Percentiles rank a stretch among this genome's conserved stretches.
Conservation (phyloP, 306 rosid species). For the Vicia faba region DNA sequence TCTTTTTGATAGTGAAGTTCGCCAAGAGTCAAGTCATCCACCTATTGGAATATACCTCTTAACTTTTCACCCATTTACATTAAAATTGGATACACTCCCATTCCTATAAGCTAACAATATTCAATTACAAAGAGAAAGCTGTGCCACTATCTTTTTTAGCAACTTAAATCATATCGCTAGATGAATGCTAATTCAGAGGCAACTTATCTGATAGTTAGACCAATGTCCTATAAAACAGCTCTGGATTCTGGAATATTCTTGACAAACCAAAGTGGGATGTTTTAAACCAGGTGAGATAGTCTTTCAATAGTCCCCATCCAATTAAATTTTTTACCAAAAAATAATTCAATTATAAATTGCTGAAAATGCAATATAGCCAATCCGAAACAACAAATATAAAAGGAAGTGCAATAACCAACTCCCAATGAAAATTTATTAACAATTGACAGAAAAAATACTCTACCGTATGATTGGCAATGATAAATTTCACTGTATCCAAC, state of each 20-base stretch:
- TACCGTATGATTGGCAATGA: constrained; percentile 95
- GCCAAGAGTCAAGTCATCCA: not conserved
- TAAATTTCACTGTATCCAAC: constrained; percentile 90
- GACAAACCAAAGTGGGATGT: not conserved
- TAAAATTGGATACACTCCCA: not conserved
- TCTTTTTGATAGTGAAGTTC: not conserved
- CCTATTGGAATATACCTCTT: not conserved
- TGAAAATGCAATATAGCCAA: constrained; percentile 16
- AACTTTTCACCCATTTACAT: constrained; percentile 3
- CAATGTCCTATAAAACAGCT: not conserved
- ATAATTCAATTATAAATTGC: constrained; percentile 2
- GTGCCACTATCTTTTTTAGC: constrained; percentile 10
- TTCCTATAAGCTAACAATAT: constrained; percentile 20
- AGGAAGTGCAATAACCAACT: constrained; percentile 12
- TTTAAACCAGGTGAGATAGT: constrained; percentile 9
- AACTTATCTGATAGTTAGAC: not conserved
- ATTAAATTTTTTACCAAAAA: constrained; percentile 2
- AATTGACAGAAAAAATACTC: constrained; percentile 10
- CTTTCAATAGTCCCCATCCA: not conserved
- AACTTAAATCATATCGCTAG: constrained; percentile 28
- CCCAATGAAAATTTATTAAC: constrained; percentile 4
- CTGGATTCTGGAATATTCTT: constrained; percentile 1
- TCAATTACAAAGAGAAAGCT: constrained; percentile 6
- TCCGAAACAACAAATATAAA: constrained; percentile 5
- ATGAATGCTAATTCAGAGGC: constrained; percentile 12